These are phyloP conservation scores for Fusarium sp. DNA, from an alignment of 2,329 filamentous ascomycete genomes.

Conservation along the genomic window DNA sequence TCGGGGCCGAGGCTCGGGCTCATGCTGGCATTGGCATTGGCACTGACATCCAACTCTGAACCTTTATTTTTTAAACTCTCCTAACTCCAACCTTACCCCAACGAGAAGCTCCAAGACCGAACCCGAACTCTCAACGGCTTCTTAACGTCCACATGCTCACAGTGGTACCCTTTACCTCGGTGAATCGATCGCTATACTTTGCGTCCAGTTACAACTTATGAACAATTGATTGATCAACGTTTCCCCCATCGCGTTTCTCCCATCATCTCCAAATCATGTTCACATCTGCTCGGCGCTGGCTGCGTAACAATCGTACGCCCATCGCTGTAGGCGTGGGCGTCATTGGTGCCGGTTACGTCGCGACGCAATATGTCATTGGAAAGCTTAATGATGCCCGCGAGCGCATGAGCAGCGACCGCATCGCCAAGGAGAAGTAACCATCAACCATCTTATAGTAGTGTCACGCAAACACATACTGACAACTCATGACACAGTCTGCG, in stretches of 20 bases:
- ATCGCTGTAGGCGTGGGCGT: conserved; percentile 89
- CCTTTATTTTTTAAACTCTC: background rate
- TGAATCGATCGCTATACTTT: conserved; percentile 1
- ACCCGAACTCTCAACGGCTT: conserved; percentile 5
- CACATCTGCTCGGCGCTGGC: conserved; percentile 84
- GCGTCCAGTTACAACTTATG: conserved; percentile 15
- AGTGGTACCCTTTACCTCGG: background rate
- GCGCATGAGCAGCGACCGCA: conserved; percentile 95
- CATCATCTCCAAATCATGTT: conserved; percentile 58
- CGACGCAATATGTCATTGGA: conserved; percentile 88
- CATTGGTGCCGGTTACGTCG: conserved; percentile 88
- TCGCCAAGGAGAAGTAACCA: conserved; percentile 92
- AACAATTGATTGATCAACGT: conserved; percentile 31
- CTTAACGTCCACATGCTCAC: conserved; percentile 18
- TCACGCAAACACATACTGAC: background rate
- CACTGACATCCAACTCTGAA: conserved; percentile 14
- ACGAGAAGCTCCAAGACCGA: conserved; percentile 4
- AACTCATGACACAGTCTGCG: conserved; percentile 71
- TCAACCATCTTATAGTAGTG: background rate
- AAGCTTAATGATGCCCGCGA: conserved; percentile 94
- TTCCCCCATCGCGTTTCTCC: background rate
- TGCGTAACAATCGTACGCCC: conserved; percentile 89
- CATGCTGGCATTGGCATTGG: conserved; percentile 11
- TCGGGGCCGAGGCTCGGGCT: conserved; percentile 24
- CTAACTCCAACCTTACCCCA: conserved; percentile 12